A percentile compares a stretch with the other conserved stretches of the same genome.
Evolutionary conservation across 129 eudicot species (phyloP).

Genomic region (Daucus carota): DH1_v3.0 NC_030383.2:13230001-13230500

Average conservation of each 20-base stretch:
- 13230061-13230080: constrained; percentile 73
- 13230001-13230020: constrained; percentile 45
- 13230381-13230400: constrained; percentile 76
- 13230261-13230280: constrained; percentile 81
- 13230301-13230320: constrained; percentile 73
- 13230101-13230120: constrained; percentile 67
- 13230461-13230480: constrained; percentile 85
- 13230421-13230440: constrained; percentile 68
- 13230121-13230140: constrained; percentile 58
- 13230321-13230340: constrained; percentile 74
- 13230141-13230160: constrained; percentile 62
- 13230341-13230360: constrained; percentile 91
- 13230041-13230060: constrained; percentile 72
- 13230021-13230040: constrained; percentile 45
- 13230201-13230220: constrained; percentile 93
- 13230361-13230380: constrained; percentile 94
- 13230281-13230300: constrained; percentile 67
- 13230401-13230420: constrained; percentile 66
- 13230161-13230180: constrained; percentile 97
- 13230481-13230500: constrained; percentile 67
- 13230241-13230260: constrained; percentile 70
- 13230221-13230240: constrained; percentile 67
- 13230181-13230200: constrained; percentile 99
- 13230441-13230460: constrained; percentile 94
- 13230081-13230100: constrained; percentile 86